phyloP scores from a whole-genome alignment of 2,329 filamentous ascomycete species.

The Colletotrichum navitas region DNA sequence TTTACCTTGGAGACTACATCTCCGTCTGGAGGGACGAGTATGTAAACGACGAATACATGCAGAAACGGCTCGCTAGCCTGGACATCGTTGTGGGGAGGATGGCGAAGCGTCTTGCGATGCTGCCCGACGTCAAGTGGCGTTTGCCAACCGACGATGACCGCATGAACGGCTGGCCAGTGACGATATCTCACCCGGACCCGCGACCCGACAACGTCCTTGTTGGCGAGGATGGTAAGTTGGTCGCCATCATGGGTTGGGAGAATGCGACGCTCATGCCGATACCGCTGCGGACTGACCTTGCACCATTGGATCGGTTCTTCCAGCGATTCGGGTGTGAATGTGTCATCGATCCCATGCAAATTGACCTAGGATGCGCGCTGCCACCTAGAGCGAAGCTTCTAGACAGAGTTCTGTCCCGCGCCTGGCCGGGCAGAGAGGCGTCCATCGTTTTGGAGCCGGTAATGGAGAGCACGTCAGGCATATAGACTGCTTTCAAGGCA shows the following conservation, averaged over 20 bases:
- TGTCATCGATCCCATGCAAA: slow-evolving; percentile 12
- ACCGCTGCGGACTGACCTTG: slow-evolving; percentile 13
- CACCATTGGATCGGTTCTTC: slow-evolving; percentile 9
- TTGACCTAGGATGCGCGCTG: background rate
- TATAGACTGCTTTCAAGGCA: background rate
- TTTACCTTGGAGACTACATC: slow-evolving; percentile 11
- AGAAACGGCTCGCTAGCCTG: background rate
- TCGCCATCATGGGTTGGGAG: slow-evolving; percentile 40
- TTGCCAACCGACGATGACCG: background rate
- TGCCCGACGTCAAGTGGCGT: slow-evolving; percentile 6
- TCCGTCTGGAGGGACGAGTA: slow-evolving; percentile 1
- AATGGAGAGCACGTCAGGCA: background rate
- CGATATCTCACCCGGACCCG: slow-evolving; percentile 32
- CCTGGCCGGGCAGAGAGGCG: background rate
- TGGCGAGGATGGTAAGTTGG: slow-evolving; percentile 7
- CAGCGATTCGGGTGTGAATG: background rate
- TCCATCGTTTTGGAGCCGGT: slow-evolving; percentile 2
- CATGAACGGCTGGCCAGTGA: slow-evolving; percentile 23
- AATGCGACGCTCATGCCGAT: slow-evolving; percentile 30
- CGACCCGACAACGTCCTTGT: slow-evolving; percentile 32
- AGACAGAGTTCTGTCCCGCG: background rate
- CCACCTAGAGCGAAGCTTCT: background rate
- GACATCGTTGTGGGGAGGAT: background rate
- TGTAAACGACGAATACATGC: background rate
- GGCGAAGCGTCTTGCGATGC: background rate